These are phyloP conservation scores for Verticillium zaregamsianum DNA, from an alignment of 2,329 filamentous ascomycete species.

Conservation along the genomic window DNA sequence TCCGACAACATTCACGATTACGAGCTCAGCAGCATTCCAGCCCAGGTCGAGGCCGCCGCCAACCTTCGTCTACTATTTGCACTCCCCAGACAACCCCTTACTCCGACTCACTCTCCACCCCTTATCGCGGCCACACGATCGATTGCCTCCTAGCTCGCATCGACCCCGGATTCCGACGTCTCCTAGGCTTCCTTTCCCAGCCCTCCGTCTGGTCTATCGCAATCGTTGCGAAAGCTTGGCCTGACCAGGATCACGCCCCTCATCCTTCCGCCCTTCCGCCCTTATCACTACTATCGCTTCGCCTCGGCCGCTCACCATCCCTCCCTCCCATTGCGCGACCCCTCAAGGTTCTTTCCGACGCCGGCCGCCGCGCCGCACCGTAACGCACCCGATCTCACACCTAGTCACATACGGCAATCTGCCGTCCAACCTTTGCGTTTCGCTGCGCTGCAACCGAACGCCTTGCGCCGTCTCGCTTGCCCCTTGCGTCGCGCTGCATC, in stretches of 20 bases:
- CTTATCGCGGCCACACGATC: background rate
- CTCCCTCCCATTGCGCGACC: background rate
- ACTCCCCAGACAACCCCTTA: background rate
- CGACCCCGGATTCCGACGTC: background rate
- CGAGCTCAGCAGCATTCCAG: background rate
- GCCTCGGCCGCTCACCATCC: background rate
- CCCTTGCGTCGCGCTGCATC: slow-evolving; percentile 10
- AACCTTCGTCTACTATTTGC: background rate
- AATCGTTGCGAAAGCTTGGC: background rate
- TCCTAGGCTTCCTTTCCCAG: background rate
- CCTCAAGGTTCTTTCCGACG: background rate
- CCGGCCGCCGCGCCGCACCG: background rate
- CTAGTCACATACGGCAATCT: background rate
- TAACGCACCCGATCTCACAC: background rate
- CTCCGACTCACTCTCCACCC: background rate
- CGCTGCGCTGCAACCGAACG: slow-evolving; percentile 3
- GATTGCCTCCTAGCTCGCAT: background rate
- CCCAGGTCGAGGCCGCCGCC: background rate
- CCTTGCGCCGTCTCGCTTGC: slow-evolving; percentile 21
- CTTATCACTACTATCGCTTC: background rate
- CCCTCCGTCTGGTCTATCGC: background rate
- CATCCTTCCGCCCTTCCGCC: background rate
- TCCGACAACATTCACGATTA: background rate
- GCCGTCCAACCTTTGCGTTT: background rate
- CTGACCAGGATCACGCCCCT: background rate